Conservation (phyloP, 2,329 filamentous ascomycete genomes). For the Orbilia quercus region DNA sequence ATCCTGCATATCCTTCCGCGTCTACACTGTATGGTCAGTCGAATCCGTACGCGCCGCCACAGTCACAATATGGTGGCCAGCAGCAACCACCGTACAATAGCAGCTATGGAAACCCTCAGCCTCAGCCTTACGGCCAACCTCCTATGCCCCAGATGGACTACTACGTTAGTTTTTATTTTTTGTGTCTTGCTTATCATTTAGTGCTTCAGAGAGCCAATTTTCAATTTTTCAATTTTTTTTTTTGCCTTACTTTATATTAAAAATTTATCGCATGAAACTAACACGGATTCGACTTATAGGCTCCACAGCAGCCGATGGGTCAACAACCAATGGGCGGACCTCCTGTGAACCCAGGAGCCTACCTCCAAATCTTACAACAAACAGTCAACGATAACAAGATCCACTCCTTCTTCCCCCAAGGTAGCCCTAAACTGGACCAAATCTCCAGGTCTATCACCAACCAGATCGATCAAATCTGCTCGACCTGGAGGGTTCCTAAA, state of each 20-base stretch:
- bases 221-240: not conserved
- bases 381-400: slow-evolving; percentile 54
- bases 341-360: slow-evolving; percentile 43
- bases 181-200: not conserved
- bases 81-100: slow-evolving; percentile 38
- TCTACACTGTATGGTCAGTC: slow-evolving; percentile 35
- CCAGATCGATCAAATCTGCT: slow-evolving; percentile 57
- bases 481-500: slow-evolving; percentile 60
- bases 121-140: slow-evolving; percentile 43
- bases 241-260: slow-evolving; percentile 1
- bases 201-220: too few species aligned
- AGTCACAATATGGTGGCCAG: slow-evolving; percentile 32
- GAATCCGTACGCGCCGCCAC: slow-evolving; percentile 44
- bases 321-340: slow-evolving; percentile 34
- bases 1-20: slow-evolving; percentile 18
- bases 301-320: slow-evolving; percentile 36
- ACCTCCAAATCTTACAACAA: slow-evolving; percentile 47
- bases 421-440: slow-evolving; percentile 24
- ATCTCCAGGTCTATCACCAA: slow-evolving; percentile 20
- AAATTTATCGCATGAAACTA: slow-evolving; percentile 11
- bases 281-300: slow-evolving; percentile 10
- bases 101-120: slow-evolving; percentile 32
- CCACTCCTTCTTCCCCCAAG: slow-evolving; percentile 51
- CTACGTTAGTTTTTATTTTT: slow-evolving; percentile 53
- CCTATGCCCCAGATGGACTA: slow-evolving; percentile 38